phyloP scores from a whole-genome alignment of 2,329 filamentous ascomycete species.

The Paraconiothyrium sp. region DNA sequence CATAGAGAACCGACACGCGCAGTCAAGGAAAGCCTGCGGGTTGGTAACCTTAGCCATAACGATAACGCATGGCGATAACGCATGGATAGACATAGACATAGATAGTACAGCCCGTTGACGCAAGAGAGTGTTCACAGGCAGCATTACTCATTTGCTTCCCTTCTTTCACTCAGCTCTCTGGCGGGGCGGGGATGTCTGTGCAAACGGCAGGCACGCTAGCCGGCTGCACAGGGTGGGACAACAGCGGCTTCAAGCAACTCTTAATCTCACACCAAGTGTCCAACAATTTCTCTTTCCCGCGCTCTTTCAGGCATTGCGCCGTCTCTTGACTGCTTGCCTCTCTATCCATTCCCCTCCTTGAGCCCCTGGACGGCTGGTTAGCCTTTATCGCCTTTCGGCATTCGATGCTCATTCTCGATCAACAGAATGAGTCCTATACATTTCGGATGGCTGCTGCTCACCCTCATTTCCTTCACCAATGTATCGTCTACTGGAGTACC shows the following conservation, averaged over 20 bases:
- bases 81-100: background rate
- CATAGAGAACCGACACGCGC: slow-evolving; percentile 21
- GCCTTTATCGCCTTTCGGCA: too few relatives aligned
- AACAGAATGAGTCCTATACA: background rate
- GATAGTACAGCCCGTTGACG: background rate
- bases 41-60: background rate
- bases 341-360: background rate
- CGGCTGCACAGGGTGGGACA: background rate
- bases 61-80: background rate
- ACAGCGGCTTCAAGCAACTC: background rate
- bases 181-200: background rate
- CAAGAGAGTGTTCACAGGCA: background rate
- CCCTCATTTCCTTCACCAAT: background rate
- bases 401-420: background rate
- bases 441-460: background rate
- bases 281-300: background rate
- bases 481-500: background rate
- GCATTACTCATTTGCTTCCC: background rate
- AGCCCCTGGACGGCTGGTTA: background rate
- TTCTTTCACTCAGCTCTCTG: background rate
- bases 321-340: background rate
- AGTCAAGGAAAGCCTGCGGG: background rate
- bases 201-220: slow-evolving; percentile 12
- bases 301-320: background rate
- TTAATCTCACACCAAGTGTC: background rate